Conservation (phyloP, 306 rosid genomes). For the Trifolium repens region DNA sequence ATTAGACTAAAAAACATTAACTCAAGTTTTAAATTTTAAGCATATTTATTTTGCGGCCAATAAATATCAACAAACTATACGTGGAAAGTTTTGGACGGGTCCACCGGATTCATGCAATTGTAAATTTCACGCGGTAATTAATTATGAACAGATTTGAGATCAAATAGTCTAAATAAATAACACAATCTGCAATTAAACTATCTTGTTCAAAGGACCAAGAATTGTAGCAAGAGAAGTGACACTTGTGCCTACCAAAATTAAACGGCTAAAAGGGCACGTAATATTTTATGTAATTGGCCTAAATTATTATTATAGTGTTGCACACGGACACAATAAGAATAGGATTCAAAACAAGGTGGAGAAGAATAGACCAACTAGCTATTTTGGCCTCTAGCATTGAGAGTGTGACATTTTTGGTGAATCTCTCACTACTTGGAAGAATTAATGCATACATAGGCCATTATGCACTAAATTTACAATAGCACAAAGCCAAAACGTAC, state of each 20-base stretch:
- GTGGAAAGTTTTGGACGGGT: too few relatives aligned
- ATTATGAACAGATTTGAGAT: too few relatives aligned
- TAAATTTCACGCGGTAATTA: too few relatives aligned
- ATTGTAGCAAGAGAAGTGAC: neutral
- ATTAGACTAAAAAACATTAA: neutral
- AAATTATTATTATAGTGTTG: neutral
- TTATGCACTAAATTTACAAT: slow-evolving; percentile 43
- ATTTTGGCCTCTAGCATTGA: slow-evolving; percentile 37
- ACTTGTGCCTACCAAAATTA: slow-evolving; percentile 20
- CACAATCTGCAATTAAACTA: too few relatives aligned
- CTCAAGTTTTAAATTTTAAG: neutral
- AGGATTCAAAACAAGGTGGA: neutral
- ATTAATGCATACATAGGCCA: neutral
- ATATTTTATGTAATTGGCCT: neutral
- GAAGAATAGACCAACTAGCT: slow-evolving; percentile 4
- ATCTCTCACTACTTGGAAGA: slow-evolving; percentile 16
- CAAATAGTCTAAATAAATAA: too few relatives aligned
- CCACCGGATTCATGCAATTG: too few relatives aligned
- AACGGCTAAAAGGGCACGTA: slow-evolving; percentile 21
- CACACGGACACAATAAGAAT: slow-evolving; percentile 15
- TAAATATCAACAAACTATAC: too few relatives aligned
- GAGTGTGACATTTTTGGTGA: slow-evolving; percentile 40
- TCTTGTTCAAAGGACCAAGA: too few relatives aligned
- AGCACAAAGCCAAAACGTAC: slow-evolving; percentile 32
- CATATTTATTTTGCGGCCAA: too few relatives aligned